Evolutionary conservation across 495 filamentous ascomycete genomes (phyloP), one percentile per base, ranked within the genome.

Genomic region (Trichoderma reesei): DNA sequence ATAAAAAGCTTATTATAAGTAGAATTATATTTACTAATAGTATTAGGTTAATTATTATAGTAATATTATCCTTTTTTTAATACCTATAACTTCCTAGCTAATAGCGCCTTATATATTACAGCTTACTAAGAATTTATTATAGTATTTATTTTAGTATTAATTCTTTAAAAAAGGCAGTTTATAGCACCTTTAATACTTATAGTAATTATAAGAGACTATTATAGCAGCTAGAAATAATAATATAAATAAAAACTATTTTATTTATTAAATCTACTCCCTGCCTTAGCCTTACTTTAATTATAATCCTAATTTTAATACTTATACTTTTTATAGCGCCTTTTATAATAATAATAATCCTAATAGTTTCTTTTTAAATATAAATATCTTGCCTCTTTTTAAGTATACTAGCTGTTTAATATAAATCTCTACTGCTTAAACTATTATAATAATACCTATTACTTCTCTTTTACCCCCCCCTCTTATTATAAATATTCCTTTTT

Each of bases 191-290:
- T 56, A 56, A 18, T 7, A 56, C 48, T 56, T 31, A 18, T 56
- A 56, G n/a, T 56, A 56, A 56, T 56, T 7, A 48, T 48, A 63
- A 9, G 13, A 48, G 42, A 42, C 33, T 51, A 20, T 63, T 63
- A 38, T 36, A 39, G n/a, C 6, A 18, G 26, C 7, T 18, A 56
- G n/a, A 56, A 18, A 18, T 34, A 63, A 33, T 44, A 63, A 42
- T 51, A 63, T 63, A 44, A 63, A 51, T 39, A 41, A 1, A 56
- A 34, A 39, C 16, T 46, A 36, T 20, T 63, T 18, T 44, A 63
- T 54, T 41, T 64, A 64, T 31, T 64, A 56, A 18, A 37, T 36
- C 4, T 34, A 64, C 59, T 6, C n/a, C 14, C 16, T 38, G 16
- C 33, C 5, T 64, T 54, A 64, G 42, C 41, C 16, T 13, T 6